phyloP scores from a whole-genome alignment of 352 stramenopile genomes.

The Phytophthora pistaciae region DNA sequence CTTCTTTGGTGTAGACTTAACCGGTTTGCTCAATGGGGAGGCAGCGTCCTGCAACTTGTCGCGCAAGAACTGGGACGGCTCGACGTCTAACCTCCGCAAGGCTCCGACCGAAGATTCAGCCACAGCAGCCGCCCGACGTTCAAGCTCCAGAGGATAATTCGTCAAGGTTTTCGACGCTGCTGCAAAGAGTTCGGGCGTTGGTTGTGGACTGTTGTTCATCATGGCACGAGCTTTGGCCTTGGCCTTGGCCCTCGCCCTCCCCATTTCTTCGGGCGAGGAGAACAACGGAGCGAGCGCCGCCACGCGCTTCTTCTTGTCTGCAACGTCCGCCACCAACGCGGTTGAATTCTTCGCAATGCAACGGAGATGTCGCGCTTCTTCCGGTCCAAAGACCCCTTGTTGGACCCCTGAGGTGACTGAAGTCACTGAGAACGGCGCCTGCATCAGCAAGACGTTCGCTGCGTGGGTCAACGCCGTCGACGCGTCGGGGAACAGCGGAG shows the following conservation, averaged over 20 bases:
- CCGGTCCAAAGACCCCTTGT: slow-evolving; percentile 51
- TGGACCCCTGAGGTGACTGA: slow-evolving; percentile 51
- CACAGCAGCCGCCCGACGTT: slow-evolving; percentile 31
- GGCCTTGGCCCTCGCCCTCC: slow-evolving; percentile 11
- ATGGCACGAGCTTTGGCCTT: slow-evolving; percentile 25
- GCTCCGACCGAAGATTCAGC: slow-evolving; percentile 2
- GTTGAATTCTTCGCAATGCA: slow-evolving; percentile 38
- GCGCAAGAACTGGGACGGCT: slow-evolving; percentile 53
- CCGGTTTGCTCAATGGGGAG: slow-evolving; percentile 7
- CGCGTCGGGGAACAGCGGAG: slow-evolving; percentile 23
- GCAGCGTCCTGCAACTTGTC: slow-evolving; percentile 37
- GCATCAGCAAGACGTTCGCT: slow-evolving; percentile 28
- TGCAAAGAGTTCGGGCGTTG: slow-evolving; percentile 1
- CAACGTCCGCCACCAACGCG: slow-evolving; percentile 12
- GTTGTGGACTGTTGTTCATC: slow-evolving; percentile 32
- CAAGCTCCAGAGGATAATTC: slow-evolving; percentile 58
- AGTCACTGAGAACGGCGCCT: slow-evolving; percentile 49
- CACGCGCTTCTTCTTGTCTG: slow-evolving; percentile 35
- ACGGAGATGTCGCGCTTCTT: slow-evolving; percentile 49
- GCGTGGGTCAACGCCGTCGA: slow-evolving; percentile 31
- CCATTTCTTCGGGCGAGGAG: slow-evolving; percentile 38
- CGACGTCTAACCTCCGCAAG: slow-evolving; percentile 39
- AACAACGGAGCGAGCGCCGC: slow-evolving; percentile 38
- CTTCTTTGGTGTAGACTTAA: slow-evolving; percentile 57
- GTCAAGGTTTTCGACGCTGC: slow-evolving; percentile 22